Base-by-base conservation (phyloP, 2,329 filamentous ascomycete genomes). In the Madurella fahalii region DNA sequence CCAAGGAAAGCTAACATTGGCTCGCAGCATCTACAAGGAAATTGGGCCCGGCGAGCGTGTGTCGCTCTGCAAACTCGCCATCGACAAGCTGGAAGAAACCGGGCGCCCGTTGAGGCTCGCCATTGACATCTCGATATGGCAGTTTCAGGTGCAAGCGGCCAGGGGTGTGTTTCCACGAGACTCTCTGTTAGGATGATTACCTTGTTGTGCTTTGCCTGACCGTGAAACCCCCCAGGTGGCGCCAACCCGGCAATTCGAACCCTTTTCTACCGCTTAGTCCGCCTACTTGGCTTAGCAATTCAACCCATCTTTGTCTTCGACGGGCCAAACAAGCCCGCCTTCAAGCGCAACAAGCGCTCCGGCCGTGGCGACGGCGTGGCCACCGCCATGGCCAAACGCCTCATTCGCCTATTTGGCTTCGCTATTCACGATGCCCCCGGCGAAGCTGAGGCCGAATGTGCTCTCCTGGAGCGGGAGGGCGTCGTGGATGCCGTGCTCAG, bases 71-170 rank as follows among this genome's bases (percentile, higher is more conserved):
- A 95, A 90, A 67, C 80, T 97, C 48, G 87, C 92, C 31, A 79
- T 91, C 44, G 83, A 91, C 46, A 86, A 89, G 62, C 82, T 95
- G 60, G 83, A 90, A 64, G 72, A 79, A 51, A 84, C 83, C 11
- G 80, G 81, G 20, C 81, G 86, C 1, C 92, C 92, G 0, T 76
- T 97, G 40, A 86, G 92, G 40, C 78, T 99, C 45, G 94, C 94
- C 40, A 88, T 99, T 60, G 94, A 99, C 68, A 88, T 95, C 63
- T 90, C 91, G 2, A 97, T 99, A 67, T 99, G 94, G 94, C 87
- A 96, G 43, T 97, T 96, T 67, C 94, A 99, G 67, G 86, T 86
- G 12, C 91, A 95, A 67, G 86, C 90, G 13, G 89, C 89, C 16
- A 84, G 85, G 74, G 90, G 83, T 81, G 65, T 32, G 64, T 54